phyloP scores from a whole-genome alignment of 495 filamentous ascomycete genomes.

The Penicillium verhagenii region DNA sequence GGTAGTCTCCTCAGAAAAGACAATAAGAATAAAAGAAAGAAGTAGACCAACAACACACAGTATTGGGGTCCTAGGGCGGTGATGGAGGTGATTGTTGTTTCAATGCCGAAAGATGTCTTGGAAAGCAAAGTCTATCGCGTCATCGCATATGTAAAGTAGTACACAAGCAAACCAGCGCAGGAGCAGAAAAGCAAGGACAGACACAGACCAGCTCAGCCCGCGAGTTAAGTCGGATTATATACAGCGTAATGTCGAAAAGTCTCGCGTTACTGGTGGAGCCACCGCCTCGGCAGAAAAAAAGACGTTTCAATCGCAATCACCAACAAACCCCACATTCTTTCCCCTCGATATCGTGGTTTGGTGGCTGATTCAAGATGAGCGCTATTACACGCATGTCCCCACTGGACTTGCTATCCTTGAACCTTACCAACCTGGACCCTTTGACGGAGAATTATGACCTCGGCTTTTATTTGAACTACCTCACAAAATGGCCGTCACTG shows the following conservation, averaged over 20 bases:
- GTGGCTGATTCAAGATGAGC: slow-evolving; percentile 50
- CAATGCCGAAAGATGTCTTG: slow-evolving; percentile 1
- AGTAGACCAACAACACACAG: slow-evolving; percentile 8
- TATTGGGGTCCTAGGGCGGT: slow-evolving; percentile 6
- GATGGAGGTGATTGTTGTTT: not conserved
- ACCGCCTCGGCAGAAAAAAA: slow-evolving; percentile 13
- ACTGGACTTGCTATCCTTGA: slow-evolving; percentile 77
- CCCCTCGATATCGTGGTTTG: not conserved
- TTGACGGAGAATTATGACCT: slow-evolving; percentile 96
- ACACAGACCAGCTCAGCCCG: slow-evolving; percentile 1
- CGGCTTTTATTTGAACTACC: slow-evolving; percentile 91
- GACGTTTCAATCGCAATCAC: not conserved
- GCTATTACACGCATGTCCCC: slow-evolving; percentile 68
- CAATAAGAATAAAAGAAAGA: slow-evolving; percentile 1
- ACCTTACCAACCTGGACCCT: slow-evolving; percentile 81
- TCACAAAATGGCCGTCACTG: slow-evolving; percentile 90
- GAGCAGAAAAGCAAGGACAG: not conserved
- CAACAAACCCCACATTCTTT: slow-evolving; percentile 13
- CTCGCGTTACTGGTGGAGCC: not conserved
- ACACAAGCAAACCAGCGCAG: not conserved
- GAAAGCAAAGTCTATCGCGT: not conserved
- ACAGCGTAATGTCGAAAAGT: not conserved
- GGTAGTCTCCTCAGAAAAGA: not conserved
- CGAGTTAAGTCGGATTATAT: not conserved
- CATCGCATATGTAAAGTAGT: slow-evolving; percentile 1